Evolutionary conservation across 371 early-diverging fungal genomes (phyloP).

Genomic region (Batkoa obscura): DNA sequence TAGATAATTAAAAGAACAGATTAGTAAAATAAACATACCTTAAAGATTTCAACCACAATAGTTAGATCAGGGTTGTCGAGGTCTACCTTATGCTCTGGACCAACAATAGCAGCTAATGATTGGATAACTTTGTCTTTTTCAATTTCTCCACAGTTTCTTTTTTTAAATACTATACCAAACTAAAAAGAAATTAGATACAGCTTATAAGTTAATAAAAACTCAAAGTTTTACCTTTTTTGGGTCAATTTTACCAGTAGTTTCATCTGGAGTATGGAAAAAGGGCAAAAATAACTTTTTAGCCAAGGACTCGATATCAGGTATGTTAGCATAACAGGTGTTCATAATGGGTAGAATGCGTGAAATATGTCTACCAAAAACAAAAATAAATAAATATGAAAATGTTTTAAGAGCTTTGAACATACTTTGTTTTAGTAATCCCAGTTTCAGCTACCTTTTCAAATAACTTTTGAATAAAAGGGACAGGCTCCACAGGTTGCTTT

Average conservation of each 20-base stretch:
- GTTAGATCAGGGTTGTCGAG: constrained; percentile 33
- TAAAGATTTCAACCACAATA: constrained; percentile 47
- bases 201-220: background rate
- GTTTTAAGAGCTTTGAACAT: background rate
- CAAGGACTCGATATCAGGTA: constrained; percentile 29
- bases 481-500: constrained; percentile 28
- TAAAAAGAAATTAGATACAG: constrained; percentile 10
- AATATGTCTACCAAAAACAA: constrained; percentile 17
- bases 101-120: constrained; percentile 28
- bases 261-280: constrained; percentile 24
- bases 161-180: constrained; percentile 44
- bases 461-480: constrained; percentile 30
- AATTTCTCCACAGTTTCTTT: constrained; percentile 36
- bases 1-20: background rate
- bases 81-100: constrained; percentile 35
- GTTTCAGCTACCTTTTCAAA: constrained; percentile 32
- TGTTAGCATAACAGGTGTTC: constrained; percentile 31
- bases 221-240: background rate
- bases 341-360: constrained; percentile 41
- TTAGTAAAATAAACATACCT: constrained; percentile 16
- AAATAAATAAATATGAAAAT: background rate
- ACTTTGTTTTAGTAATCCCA: constrained; percentile 34
- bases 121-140: constrained; percentile 31
- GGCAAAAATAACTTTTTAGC: constrained; percentile 28
- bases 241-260: constrained; percentile 5